Evolutionary conservation across 2,329 filamentous ascomycete species (phyloP).

Genomic region (Magnaporthiopsis incrustans): DNA sequence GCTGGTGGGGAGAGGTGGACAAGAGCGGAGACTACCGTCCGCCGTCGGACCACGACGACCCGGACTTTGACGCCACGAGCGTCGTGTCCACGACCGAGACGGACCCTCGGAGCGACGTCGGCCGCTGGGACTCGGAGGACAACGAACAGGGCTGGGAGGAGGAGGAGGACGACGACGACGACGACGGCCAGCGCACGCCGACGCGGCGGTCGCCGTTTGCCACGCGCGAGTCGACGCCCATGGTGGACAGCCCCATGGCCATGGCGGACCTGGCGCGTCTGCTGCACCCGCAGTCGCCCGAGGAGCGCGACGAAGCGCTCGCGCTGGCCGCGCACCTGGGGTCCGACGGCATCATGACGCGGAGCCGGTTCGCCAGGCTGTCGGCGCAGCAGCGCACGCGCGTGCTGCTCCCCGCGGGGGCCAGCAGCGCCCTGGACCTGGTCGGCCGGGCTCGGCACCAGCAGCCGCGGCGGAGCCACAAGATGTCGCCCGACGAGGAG

Average conservation of each 20-base stretch:
- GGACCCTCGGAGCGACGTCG: constrained; percentile 15
- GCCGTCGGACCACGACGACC: constrained; percentile 53
- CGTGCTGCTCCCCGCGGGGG: constrained; percentile 44
- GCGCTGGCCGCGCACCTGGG: constrained; percentile 73
- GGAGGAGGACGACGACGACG: too few relatives aligned
- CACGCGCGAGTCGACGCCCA: constrained; percentile 46
- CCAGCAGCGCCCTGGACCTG: constrained; percentile 24
- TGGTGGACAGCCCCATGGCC: constrained; percentile 55
- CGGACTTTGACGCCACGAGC: constrained; percentile 57
- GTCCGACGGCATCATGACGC: constrained; percentile 67
- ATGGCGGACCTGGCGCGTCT: constrained; percentile 67
- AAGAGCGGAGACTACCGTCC: constrained; percentile 70
- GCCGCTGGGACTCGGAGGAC: constrained; percentile 27
- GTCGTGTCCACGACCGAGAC: constrained; percentile 55
- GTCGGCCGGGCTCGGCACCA: constrained; percentile 19
- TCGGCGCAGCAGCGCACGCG: constrained; percentile 62
- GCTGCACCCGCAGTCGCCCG: constrained; percentile 68
- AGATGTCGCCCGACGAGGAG: constrained; percentile 49
- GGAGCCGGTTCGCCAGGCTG: constrained; percentile 64
- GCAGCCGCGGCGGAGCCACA: constrained; percentile 20
- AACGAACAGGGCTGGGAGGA: constrained; percentile 35
- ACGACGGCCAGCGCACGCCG: constrained; percentile 58
- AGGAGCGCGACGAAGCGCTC: constrained; percentile 73
- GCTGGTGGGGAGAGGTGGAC: constrained; percentile 79
- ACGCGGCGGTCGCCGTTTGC: constrained; percentile 17